Conservation (phyloP, 345 rosid genomes). For the Raphanus sativus region DNA sequence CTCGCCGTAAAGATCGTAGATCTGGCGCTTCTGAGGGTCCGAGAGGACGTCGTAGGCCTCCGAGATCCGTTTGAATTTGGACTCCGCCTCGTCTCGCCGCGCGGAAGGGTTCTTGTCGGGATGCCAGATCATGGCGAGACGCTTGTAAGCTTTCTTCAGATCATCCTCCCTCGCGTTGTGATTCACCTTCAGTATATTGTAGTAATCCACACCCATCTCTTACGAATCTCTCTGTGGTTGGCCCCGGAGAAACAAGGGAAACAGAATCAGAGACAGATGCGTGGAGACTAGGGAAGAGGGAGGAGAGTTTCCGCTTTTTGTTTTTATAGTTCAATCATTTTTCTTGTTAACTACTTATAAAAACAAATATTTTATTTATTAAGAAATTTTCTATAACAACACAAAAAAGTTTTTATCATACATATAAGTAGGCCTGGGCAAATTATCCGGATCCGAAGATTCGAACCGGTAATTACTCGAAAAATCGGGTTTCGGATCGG, state of each 20-base stretch:
- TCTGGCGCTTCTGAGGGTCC: constrained; percentile 83
- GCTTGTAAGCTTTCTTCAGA: constrained; percentile 79
- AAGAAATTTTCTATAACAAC: no score
- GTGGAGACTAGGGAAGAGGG: constrained; percentile 20
- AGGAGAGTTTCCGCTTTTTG: no score
- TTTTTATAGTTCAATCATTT: no score
- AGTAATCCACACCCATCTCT: constrained; percentile 83
- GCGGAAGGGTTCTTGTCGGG: constrained; percentile 87
- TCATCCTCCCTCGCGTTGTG: constrained; percentile 85
- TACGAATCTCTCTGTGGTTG: neutral
- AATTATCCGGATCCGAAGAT: no score
- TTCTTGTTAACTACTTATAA: no score
- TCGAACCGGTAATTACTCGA: no score
- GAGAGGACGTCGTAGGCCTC: constrained; percentile 84
- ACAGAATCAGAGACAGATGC: constrained; percentile 22
- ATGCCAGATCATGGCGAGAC: constrained; percentile 97
- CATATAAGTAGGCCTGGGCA: no score
- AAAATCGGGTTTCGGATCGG: no score
- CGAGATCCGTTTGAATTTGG: constrained; percentile 90
- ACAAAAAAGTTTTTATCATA: no score
- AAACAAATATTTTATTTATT: no score
- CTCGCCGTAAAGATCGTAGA: constrained; percentile 92
- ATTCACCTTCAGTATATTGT: constrained; percentile 87
- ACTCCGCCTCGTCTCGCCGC: constrained; percentile 68
- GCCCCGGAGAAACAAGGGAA: neutral